Conservation (phyloP, 768 basidiomycete species). For the Dioszegia crocea region DNA sequence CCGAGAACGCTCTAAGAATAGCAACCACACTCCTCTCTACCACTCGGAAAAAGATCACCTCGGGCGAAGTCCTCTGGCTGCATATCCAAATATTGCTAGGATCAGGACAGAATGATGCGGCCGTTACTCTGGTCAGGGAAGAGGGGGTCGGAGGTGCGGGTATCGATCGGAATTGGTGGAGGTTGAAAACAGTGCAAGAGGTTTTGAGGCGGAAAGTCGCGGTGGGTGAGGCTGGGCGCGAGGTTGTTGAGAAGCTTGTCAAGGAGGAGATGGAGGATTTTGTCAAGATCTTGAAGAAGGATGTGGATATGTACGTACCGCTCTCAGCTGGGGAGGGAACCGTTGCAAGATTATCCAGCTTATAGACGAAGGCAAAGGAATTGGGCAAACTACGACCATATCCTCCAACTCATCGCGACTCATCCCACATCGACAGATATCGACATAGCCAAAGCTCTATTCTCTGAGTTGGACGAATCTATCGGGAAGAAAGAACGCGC, state of each 20-base stretch:
- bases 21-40: conserved; percentile 13
- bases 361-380: conserved; percentile 18
- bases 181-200: conserved; percentile 12
- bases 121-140: conserved; percentile 8
- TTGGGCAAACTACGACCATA: conserved; percentile 31
- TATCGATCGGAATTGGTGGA: conserved; percentile 4
- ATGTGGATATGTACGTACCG: conserved; percentile 25
- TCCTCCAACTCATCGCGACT: conserved; percentile 22
- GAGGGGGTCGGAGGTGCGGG: conserved; percentile 11
- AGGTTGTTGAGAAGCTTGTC: conserved; percentile 1
- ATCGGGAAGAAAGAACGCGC: conserved; percentile 42
- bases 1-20: conserved; percentile 11
- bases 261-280: conserved; percentile 19
- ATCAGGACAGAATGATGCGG: conserved; percentile 16
- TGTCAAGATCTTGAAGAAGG: not conserved
- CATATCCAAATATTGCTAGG: conserved; percentile 29
- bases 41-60: conserved; percentile 4
- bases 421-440: not conserved
- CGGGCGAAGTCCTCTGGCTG: conserved; percentile 38
- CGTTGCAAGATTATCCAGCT: no score
- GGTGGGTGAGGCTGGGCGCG: not conserved
- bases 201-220: conserved; percentile 8
- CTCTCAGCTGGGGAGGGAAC: not conserved
- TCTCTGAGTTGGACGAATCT: conserved; percentile 18
- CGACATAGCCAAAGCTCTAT: not conserved